Conservation (phyloP, 2,329 filamentous ascomycete genomes). For the Botryotinia globosa region DNA sequence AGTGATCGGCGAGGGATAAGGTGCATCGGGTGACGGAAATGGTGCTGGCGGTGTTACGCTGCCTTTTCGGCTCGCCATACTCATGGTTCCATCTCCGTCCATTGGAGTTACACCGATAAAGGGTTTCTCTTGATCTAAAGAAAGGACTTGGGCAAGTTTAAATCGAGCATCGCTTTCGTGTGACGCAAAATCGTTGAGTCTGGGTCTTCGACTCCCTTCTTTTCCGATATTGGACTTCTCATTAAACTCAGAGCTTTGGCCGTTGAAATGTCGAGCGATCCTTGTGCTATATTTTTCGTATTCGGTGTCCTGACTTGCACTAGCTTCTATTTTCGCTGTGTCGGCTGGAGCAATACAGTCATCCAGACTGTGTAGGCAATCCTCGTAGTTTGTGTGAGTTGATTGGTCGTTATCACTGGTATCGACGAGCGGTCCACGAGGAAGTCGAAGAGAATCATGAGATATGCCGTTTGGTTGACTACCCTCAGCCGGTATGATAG, state of each 20-base stretch:
- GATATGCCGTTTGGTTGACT: neutral
- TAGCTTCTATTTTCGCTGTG: conserved; percentile 6
- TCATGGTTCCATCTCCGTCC: conserved; percentile 5
- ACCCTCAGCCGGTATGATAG: neutral
- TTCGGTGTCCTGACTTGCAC: neutral
- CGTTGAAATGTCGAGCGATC: neutral
- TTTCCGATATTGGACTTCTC: neutral
- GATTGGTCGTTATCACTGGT: conserved; percentile 2
- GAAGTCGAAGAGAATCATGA: neutral
- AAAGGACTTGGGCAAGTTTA: neutral
- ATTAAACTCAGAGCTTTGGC: neutral
- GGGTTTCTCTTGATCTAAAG: neutral
- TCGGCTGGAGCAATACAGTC: conserved; percentile 14
- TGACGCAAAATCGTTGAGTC: neutral
- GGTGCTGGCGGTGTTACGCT: neutral
- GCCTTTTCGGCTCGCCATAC: neutral
- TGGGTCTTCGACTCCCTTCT: neutral
- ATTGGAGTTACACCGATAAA: neutral
- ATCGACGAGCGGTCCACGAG: neutral
- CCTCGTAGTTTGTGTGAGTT: conserved; percentile 7
- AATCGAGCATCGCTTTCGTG: conserved; percentile 3
- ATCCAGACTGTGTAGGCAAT: conserved; percentile 11
- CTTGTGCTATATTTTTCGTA: neutral
- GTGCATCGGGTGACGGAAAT: neutral
- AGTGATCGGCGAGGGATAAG: neutral